phyloP scores from a whole-genome alignment of 768 basidiomycete genomes.

The Rhizopogon rudus region DNA sequence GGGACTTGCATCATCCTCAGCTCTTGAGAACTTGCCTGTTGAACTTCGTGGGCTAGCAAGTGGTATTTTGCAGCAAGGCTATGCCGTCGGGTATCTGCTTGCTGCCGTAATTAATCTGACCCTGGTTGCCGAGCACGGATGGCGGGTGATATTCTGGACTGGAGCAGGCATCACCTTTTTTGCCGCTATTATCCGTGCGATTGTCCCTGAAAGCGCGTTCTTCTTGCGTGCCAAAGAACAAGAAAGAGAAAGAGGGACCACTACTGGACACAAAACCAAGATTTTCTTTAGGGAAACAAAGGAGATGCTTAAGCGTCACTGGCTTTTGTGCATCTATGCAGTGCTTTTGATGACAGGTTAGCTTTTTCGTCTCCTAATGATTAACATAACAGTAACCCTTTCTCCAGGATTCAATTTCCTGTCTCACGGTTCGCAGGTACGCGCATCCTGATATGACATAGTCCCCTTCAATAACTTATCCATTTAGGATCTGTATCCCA shows the following conservation, averaged over 20 bases:
- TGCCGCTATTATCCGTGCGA: constrained; percentile 59
- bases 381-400: background rate
- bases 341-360: constrained; percentile 70
- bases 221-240: constrained; percentile 64
- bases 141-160: constrained; percentile 83
- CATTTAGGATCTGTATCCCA: constrained; percentile 72
- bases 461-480: background rate
- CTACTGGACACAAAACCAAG: constrained; percentile 48
- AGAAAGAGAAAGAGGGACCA: constrained; percentile 37
- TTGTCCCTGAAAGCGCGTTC: constrained; percentile 73
- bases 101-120: constrained; percentile 79
- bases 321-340: constrained; percentile 80
- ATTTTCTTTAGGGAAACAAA: constrained; percentile 70
- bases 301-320: constrained; percentile 77
- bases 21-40: constrained; percentile 86
- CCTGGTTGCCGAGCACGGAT: constrained; percentile 42
- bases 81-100: constrained; percentile 81
- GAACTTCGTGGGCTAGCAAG: constrained; percentile 81
- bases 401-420: constrained; percentile 67
- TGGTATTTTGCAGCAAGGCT: constrained; percentile 86
- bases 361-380: constrained; percentile 3
- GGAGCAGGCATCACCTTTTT: constrained; percentile 65
- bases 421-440: constrained; percentile 65
- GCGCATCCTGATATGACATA: constrained; percentile 1
- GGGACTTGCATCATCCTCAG: constrained; percentile 78